Evolutionary conservation across 768 basidiomycete species (phyloP).

Genomic region (Strobilomyces dryophilus): DNA sequence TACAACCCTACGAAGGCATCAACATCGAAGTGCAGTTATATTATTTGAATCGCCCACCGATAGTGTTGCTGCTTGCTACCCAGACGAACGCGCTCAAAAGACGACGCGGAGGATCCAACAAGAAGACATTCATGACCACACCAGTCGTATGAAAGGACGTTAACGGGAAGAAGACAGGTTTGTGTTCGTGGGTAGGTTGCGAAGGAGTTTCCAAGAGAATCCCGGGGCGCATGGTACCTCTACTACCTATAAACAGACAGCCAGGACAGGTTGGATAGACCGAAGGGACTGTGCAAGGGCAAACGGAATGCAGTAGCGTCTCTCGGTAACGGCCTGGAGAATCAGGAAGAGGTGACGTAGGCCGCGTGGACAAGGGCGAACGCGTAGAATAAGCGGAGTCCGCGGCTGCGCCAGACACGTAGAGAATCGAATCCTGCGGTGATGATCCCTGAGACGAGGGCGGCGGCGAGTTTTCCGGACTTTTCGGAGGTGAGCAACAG

Average conservation of each 20-base stretch:
- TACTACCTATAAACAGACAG: background rate
- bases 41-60: slow-evolving; percentile 18
- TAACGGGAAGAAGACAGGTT: slow-evolving; percentile 55
- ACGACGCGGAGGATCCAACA: slow-evolving; percentile 59
- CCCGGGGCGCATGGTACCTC: slow-evolving; percentile 7
- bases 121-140: slow-evolving; percentile 74
- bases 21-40: background rate
- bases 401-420: background rate
- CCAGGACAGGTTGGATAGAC: slow-evolving; percentile 7
- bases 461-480: slow-evolving; percentile 26
- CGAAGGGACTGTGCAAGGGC: slow-evolving; percentile 1
- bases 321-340: slow-evolving; percentile 16
- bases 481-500: slow-evolving; percentile 21
- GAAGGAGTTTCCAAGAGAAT: slow-evolving; percentile 10
- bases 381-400: slow-evolving; percentile 12
- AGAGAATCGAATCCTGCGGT: slow-evolving; percentile 21
- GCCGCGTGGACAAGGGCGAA: slow-evolving; percentile 22
- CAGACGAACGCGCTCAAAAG: slow-evolving; percentile 70
- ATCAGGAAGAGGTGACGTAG: slow-evolving; percentile 21
- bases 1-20: slow-evolving; percentile 51
- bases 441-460: slow-evolving; percentile 27
- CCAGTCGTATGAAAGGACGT: slow-evolving; percentile 61
- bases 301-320: slow-evolving; percentile 2
- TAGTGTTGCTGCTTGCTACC: slow-evolving; percentile 42
- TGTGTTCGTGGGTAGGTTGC: slow-evolving; percentile 10